Percentiles rank a stretch among this genome's conserved stretches.
Evolutionary conservation across 108 stramenopile species (phyloP).

Genomic region (Nitzschia palea): DNA sequence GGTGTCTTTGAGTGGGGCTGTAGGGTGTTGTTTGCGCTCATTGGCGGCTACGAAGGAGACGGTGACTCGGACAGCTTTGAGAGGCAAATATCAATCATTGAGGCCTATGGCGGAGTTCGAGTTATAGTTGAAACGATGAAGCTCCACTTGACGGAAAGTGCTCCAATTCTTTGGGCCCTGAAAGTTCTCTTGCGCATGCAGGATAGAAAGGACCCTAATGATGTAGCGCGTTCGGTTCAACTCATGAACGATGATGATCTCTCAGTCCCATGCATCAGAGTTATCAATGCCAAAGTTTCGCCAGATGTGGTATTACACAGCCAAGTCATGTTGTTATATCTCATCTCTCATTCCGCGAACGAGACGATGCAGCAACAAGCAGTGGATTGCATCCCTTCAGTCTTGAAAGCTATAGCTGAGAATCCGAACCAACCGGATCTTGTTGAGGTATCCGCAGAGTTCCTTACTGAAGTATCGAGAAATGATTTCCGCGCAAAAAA

Average conservation of each 20-base stretch:
- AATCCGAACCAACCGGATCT: not conserved
- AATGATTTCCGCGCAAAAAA: constrained; percentile 3
- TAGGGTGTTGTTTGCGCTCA: constrained; percentile 24
- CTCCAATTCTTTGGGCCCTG: constrained; percentile 26
- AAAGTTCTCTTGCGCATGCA: constrained; percentile 30
- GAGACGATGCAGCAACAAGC: not conserved
- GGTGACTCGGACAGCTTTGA: constrained; percentile 2
- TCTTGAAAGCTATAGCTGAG: not conserved
- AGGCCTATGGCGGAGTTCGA: constrained; percentile 21
- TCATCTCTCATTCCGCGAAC: not conserved
- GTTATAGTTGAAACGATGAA: constrained; percentile 23
- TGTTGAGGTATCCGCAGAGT: not conserved
- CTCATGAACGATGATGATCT: constrained; percentile 17
- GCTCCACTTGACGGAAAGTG: constrained; percentile 15
- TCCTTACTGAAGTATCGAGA: not conserved
- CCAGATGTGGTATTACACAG: constrained; percentile 6
- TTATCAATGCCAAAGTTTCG: constrained; percentile 1
- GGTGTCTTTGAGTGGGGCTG: constrained; percentile 44
- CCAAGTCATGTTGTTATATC: not conserved
- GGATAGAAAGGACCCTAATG: not conserved
- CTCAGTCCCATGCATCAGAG: not conserved
- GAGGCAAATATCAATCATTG: constrained; percentile 23
- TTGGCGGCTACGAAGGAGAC: not conserved
- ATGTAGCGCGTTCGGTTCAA: not conserved
- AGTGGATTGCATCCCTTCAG: constrained; percentile 4